Evolutionary conservation across 441 rosid genomes (phyloP).

Genomic region (Manihot esculenta): DNA sequence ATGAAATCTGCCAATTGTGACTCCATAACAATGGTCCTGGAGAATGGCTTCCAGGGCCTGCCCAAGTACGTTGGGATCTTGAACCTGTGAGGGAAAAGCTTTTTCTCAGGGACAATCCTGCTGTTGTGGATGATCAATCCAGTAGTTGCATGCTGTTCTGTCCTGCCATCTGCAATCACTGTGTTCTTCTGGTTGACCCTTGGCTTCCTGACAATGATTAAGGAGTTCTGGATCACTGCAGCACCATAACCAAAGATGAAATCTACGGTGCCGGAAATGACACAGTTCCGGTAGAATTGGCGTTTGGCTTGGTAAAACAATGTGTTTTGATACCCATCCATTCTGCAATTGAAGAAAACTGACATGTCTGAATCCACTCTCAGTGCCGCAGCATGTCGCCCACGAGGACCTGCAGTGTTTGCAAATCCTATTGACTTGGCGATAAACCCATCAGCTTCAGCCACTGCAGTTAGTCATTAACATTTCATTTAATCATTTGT

Average conservation of each 20-base stretch:
- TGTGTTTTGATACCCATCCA: background rate
- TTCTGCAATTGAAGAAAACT: background rate
- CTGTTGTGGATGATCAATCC: slow-evolving; percentile 25
- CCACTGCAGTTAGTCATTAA: slow-evolving; percentile 5
- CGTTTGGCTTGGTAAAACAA: background rate
- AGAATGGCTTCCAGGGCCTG: slow-evolving; percentile 18
- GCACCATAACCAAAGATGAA: background rate
- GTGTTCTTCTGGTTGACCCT: slow-evolving; percentile 9
- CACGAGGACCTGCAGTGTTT: slow-evolving; percentile 24
- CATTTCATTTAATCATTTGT: no score
- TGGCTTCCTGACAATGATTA: slow-evolving; percentile 19
- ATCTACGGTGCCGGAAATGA: background rate
- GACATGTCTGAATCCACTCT: background rate
- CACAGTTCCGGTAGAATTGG: slow-evolving; percentile 2
- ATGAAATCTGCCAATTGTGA: slow-evolving; percentile 19
- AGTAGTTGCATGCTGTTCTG: background rate
- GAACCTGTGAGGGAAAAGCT: background rate
- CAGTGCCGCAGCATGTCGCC: background rate
- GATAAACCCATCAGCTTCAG: slow-evolving; percentile 12
- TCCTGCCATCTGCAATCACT: slow-evolving; percentile 20
- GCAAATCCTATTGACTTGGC: slow-evolving; percentile 24
- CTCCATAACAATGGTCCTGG: slow-evolving; percentile 21
- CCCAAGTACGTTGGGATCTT: slow-evolving; percentile 17
- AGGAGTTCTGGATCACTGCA: background rate
- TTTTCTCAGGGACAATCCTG: slow-evolving; percentile 18